phyloP scores from a whole-genome alignment of 2,329 filamentous ascomycete genomes.

The Botrytis porri region DNA sequence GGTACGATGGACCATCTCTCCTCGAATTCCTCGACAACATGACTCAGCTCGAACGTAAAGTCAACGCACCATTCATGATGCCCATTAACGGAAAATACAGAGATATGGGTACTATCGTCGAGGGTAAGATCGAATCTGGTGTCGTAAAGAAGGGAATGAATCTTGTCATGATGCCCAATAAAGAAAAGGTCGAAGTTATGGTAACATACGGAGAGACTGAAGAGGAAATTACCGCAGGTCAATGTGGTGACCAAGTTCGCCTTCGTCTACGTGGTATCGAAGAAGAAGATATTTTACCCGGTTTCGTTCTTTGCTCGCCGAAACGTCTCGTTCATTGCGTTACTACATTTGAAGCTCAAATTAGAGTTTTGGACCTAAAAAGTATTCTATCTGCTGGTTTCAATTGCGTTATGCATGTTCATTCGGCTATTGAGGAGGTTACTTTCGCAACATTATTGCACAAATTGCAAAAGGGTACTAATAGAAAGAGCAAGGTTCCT shows the following conservation, averaged over 20 bases:
- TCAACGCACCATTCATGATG: conserved; percentile 99
- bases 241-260: conserved; percentile 92
- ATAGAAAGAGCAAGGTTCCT: conserved; percentile 86
- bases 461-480: conserved; percentile 92
- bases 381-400: conserved; percentile 91
- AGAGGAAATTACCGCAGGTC: conserved; percentile 78
- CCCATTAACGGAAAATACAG: conserved; percentile 93
- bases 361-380: conserved; percentile 91
- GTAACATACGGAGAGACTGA: conserved; percentile 94
- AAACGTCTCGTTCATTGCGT: conserved; percentile 94
- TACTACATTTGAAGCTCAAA: conserved; percentile 87
- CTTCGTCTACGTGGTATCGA: conserved; percentile 90
- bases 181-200: conserved; percentile 73
- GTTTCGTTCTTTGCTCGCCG: conserved; percentile 93
- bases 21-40: conserved; percentile 95
- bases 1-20: conserved; percentile 86
- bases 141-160: conserved; percentile 86
- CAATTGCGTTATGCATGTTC: conserved; percentile 96
- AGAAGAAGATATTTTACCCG: conserved; percentile 93
- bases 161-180: conserved; percentile 95
- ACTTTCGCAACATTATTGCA: conserved; percentile 86
- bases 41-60: conserved; percentile 88
- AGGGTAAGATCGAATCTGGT: conserved; percentile 95
- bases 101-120: conserved; percentile 95
- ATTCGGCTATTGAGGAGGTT: conserved; percentile 96